Conservation (phyloP, 2,329 filamentous ascomycete genomes). For the Aaosphaeria pasadenensis region DNA sequence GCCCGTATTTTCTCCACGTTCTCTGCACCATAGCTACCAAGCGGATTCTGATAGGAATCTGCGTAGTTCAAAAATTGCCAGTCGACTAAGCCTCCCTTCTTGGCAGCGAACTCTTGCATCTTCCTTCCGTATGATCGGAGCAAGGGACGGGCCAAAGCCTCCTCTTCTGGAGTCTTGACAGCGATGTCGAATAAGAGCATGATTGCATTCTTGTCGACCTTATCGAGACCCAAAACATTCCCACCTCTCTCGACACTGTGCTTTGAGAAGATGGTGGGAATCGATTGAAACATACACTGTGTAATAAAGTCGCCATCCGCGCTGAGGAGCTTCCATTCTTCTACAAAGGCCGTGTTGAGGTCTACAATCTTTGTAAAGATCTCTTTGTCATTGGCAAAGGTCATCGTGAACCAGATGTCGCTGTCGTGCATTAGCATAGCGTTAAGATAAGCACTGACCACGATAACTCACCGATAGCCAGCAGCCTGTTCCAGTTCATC, state of each 20-base stretch:
- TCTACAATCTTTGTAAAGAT: neutral
- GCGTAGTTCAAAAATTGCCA: constrained; percentile 12
- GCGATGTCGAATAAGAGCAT: neutral
- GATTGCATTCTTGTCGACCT: neutral
- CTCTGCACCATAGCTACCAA: constrained; percentile 10
- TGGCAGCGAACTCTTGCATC: neutral
- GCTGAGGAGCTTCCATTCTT: neutral
- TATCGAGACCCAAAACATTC: neutral
- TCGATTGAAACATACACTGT: neutral
- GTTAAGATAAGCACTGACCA: too few species aligned
- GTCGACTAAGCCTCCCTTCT: neutral
- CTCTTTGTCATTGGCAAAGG: neutral
- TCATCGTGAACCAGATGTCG: neutral
- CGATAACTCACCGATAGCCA: too few species aligned
- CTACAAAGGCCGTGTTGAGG: neutral
- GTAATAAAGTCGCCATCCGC: neutral
- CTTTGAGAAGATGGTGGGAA: neutral
- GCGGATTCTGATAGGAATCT: constrained; percentile 4
- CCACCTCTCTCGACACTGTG: neutral
- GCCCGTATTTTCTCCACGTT: constrained; percentile 1
- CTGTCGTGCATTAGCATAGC: neutral
- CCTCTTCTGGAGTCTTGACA: neutral
- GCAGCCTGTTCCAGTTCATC: too few species aligned
- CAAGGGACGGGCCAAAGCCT: neutral
- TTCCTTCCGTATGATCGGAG: neutral